phyloP scores from a whole-genome alignment of 352 stramenopile species.

The Pythium rhizo-oryzae region DNA sequence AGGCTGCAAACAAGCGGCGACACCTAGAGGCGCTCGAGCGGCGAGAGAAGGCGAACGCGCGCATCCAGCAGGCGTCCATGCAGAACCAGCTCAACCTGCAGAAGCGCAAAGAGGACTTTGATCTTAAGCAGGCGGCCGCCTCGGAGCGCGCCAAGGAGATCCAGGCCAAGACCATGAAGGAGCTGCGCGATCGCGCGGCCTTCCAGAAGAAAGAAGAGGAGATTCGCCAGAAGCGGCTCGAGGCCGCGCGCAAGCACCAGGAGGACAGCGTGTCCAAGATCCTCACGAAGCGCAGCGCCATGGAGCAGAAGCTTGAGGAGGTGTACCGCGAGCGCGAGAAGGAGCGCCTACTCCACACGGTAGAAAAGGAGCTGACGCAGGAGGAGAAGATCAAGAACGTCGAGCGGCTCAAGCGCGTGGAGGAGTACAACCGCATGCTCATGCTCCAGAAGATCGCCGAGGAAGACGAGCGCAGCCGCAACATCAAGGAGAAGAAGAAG shows the following conservation, averaged over 20 bases:
- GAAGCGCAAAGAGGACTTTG: slow-evolving; percentile 66
- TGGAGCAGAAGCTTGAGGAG: slow-evolving; percentile 46
- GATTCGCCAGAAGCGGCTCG: slow-evolving; percentile 63
- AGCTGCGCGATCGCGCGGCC: slow-evolving; percentile 61
- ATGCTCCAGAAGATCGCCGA: slow-evolving; percentile 57
- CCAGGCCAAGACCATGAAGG: slow-evolving; percentile 54
- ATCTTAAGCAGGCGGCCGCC: slow-evolving; percentile 57
- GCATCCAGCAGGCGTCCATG: slow-evolving; percentile 56
- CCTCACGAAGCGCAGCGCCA: slow-evolving; percentile 43
- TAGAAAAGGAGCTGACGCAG: slow-evolving; percentile 55
- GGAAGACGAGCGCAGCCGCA: slow-evolving; percentile 57
- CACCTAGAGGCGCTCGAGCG: slow-evolving; percentile 60
- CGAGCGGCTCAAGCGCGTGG: slow-evolving; percentile 71
- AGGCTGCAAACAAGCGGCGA: slow-evolving; percentile 44
- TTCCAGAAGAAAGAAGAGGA: slow-evolving; percentile 70
- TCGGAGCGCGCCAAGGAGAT: slow-evolving; percentile 55
- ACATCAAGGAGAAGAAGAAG: slow-evolving; percentile 68
- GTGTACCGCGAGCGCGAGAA: slow-evolving; percentile 42
- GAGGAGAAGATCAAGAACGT: slow-evolving; percentile 74
- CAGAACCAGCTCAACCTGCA: slow-evolving; percentile 66
- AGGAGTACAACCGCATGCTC: slow-evolving; percentile 66
- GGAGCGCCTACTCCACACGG: slow-evolving; percentile 45
- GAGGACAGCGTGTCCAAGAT: slow-evolving; percentile 43
- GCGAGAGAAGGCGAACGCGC: slow-evolving; percentile 49
- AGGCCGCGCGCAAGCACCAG: slow-evolving; percentile 48